Evolutionary conservation across 352 stramenopile genomes (phyloP).

Genomic region (Globisporangium okanoganense): DNA sequence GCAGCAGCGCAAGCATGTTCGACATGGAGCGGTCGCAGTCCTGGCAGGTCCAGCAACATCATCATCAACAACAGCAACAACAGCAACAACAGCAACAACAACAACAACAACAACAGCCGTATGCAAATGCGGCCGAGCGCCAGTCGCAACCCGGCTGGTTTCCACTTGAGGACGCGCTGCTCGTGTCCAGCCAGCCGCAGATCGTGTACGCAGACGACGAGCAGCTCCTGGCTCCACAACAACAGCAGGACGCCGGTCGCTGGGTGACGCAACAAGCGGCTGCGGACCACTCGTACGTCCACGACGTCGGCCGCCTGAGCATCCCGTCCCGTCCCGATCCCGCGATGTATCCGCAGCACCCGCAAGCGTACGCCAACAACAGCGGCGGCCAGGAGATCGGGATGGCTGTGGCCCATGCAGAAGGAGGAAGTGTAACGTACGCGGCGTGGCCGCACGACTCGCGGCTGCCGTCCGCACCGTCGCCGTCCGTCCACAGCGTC

Average conservation of each 20-base stretch:
- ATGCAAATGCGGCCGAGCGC: slow-evolving; percentile 6
- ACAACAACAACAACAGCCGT: slow-evolving; percentile 9
- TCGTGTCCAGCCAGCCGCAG: slow-evolving; percentile 10
- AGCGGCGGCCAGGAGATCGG: not conserved
- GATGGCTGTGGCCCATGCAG: not conserved
- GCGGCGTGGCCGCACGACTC: slow-evolving; percentile 4
- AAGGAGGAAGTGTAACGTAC: not conserved
- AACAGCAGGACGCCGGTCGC: not conserved
- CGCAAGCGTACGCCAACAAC: not conserved
- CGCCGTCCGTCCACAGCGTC: not conserved
- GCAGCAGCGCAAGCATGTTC: slow-evolving; percentile 2
- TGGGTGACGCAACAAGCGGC: not conserved
- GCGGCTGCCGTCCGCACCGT: not conserved
- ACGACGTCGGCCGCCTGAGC: slow-evolving; percentile 5
- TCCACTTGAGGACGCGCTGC: slow-evolving; percentile 35
- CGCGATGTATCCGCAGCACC: slow-evolving; percentile 4
- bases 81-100: no score
- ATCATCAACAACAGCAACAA: slow-evolving; percentile 4
- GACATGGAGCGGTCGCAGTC: slow-evolving; percentile 6
- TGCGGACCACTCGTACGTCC: slow-evolving; percentile 1
- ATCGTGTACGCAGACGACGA: not conserved
- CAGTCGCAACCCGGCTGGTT: slow-evolving; percentile 55
- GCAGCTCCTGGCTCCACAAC: not conserved
- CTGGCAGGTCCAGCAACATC: slow-evolving; percentile 12
- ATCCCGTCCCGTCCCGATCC: slow-evolving; percentile 1